phyloP scores from a whole-genome alignment of 179 eudicot genomes.

The Silene vulgaris region DNA sequence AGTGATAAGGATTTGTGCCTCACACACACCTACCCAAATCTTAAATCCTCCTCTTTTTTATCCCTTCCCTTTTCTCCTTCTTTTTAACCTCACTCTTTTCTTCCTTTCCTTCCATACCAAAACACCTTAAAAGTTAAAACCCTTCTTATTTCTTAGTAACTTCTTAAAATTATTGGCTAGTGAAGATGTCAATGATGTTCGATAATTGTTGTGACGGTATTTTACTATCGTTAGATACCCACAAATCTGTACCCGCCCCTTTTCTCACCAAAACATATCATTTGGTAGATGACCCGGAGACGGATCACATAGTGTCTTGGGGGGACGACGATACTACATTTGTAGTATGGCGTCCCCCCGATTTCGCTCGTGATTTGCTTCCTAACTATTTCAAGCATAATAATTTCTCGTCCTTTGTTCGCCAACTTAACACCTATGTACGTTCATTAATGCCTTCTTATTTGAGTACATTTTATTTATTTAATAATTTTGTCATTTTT shows the following conservation, averaged over 20 bases:
- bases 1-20: background rate
- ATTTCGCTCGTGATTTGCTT: conserved; percentile 45
- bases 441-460: background rate
- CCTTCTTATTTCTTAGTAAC: too few relatives aligned
- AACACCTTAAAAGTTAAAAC: too few relatives aligned
- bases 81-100: background rate
- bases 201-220: conserved; percentile 7
- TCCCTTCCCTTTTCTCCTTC: background rate
- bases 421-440: conserved; percentile 49
- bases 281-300: conserved; percentile 38
- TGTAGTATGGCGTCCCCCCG: conserved; percentile 48
- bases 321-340: conserved; percentile 40
- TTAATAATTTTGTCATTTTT: too few relatives aligned
- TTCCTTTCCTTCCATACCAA: background rate
- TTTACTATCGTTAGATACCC: conserved; percentile 11
- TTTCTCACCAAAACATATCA: conserved; percentile 42
- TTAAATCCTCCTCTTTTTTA: background rate
- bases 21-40: background rate
- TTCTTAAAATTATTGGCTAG: too few relatives aligned
- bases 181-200: background rate
- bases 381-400: conserved; percentile 50
- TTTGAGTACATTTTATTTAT: background rate
- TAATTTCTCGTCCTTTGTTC: conserved; percentile 47
- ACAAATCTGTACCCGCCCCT: conserved; percentile 42
- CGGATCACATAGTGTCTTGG: conserved; percentile 48